Conservation (phyloP, 2,329 filamentous ascomycete species). For the Alternaria burnsii region DNA sequence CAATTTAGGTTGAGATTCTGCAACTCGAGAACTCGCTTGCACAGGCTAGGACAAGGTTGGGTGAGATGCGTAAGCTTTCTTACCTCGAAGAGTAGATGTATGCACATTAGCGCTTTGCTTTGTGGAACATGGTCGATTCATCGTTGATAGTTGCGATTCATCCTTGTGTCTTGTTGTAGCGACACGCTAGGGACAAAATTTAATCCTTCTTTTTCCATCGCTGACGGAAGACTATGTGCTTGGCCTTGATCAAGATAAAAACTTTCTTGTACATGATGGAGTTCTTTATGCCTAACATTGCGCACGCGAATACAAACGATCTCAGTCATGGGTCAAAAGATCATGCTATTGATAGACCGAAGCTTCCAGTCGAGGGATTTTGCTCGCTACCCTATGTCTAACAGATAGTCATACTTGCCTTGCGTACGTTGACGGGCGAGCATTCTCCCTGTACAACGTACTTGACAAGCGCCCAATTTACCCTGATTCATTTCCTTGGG, state of each 20-base stretch:
- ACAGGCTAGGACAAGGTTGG: slow-evolving; percentile 80
- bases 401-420: background rate
- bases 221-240: background rate
- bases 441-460: background rate
- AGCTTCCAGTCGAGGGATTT: background rate
- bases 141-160: background rate
- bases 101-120: background rate
- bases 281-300: background rate
- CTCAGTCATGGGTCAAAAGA: background rate
- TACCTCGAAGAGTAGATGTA: slow-evolving; percentile 65
- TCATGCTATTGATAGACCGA: background rate
- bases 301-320: background rate
- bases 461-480: background rate
- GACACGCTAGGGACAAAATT: background rate
- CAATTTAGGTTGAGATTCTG: slow-evolving; percentile 85
- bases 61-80: slow-evolving; percentile 98
- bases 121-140: slow-evolving; percentile 4
- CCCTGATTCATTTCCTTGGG: background rate
- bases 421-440: background rate
- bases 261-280: background rate
- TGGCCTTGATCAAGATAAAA: background rate
- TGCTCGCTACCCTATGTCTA: background rate
- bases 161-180: background rate
- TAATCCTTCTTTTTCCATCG: background rate
- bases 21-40: slow-evolving; percentile 89